phyloP scores from a whole-genome alignment of 768 basidiomycete genomes.

The Ramaria sp. region DNA sequence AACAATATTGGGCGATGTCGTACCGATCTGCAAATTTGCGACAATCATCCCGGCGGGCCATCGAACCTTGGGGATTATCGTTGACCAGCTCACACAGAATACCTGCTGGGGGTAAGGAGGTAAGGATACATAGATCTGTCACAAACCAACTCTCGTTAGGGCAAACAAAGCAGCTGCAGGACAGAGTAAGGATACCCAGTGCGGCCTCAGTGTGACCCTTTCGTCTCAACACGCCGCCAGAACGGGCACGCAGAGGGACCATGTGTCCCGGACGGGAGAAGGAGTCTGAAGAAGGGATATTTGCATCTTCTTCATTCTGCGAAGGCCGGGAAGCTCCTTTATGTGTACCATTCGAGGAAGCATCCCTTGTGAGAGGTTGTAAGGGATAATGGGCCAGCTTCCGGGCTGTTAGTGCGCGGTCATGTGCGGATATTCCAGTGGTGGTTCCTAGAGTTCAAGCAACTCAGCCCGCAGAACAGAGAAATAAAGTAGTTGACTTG shows the following conservation, averaged over 20 bases:
- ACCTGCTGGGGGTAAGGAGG: slow-evolving; percentile 59
- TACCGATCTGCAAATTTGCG: slow-evolving; percentile 71
- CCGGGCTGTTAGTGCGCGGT: slow-evolving; percentile 80
- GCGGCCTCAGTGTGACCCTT: slow-evolving; percentile 91
- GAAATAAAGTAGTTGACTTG: slow-evolving; percentile 23
- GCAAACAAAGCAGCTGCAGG: background rate
- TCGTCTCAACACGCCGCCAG: slow-evolving; percentile 77
- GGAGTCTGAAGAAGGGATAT: slow-evolving; percentile 44
- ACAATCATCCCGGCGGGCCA: slow-evolving; percentile 94
- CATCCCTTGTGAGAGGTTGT: background rate
- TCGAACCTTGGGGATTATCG: slow-evolving; percentile 76
- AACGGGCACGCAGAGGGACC: slow-evolving; percentile 81
- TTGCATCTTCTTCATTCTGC: background rate
- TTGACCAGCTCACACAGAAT: slow-evolving; percentile 94
- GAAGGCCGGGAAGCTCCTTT: background rate
- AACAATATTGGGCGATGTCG: background rate
- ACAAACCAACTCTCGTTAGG: background rate
- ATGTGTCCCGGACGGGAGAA: slow-evolving; percentile 93
- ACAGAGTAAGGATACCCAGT: slow-evolving; percentile 29
- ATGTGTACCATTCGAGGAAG: slow-evolving; percentile 2
- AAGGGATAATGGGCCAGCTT: slow-evolving; percentile 50
- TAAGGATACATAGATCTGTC: slow-evolving; percentile 70
- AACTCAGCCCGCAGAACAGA: background rate
- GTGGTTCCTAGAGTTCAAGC: slow-evolving; percentile 51
- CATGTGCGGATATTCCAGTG: slow-evolving; percentile 95